Percentiles rank a stretch among this genome's conserved stretches.
Conservation (phyloP, 2,329 filamentous ascomycete genomes). For the Clonostachys sp. region DNA sequence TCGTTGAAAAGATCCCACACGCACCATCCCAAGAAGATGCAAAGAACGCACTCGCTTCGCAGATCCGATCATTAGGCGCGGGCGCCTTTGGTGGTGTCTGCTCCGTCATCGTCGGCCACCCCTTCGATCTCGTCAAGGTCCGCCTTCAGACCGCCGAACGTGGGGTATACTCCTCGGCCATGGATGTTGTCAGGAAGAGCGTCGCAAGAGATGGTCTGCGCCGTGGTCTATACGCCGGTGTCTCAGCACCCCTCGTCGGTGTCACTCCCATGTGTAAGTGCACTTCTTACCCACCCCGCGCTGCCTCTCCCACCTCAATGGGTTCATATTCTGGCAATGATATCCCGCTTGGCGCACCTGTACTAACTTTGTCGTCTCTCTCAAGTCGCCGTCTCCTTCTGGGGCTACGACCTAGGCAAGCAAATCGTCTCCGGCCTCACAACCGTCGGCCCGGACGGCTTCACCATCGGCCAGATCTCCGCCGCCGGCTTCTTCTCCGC, state of each 20-base stretch:
- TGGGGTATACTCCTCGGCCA: constrained; percentile 83
- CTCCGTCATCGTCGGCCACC: constrained; percentile 91
- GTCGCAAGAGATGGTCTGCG: constrained; percentile 78
- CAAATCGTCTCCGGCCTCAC: constrained; percentile 70
- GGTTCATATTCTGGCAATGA: constrained; percentile 1
- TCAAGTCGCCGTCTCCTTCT: constrained; percentile 64
- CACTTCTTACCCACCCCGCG: not conserved
- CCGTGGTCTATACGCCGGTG: constrained; percentile 90
- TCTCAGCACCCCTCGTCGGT: constrained; percentile 88
- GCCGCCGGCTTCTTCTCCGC: constrained; percentile 96
- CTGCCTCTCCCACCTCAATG: not conserved
- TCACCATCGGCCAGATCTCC: constrained; percentile 82
- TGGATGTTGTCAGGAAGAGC: constrained; percentile 89
- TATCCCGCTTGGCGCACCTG: not conserved
- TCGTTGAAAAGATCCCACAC: constrained; percentile 39
- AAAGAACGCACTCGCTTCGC: constrained; percentile 28
- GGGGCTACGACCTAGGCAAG: constrained; percentile 96
- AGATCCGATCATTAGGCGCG: constrained; percentile 77
- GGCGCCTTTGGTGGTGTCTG: constrained; percentile 92
- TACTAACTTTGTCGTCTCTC: not conserved
- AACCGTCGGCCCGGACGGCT: constrained; percentile 62
- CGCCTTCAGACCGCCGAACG: constrained; percentile 92
- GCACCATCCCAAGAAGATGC: constrained; percentile 36
- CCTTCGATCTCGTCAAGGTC: constrained; percentile 97
- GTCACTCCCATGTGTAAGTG: constrained; percentile 98